Evolutionary conservation across 306 rosid species (phyloP).

Genomic region (Gleditsia sinensis): DNA sequence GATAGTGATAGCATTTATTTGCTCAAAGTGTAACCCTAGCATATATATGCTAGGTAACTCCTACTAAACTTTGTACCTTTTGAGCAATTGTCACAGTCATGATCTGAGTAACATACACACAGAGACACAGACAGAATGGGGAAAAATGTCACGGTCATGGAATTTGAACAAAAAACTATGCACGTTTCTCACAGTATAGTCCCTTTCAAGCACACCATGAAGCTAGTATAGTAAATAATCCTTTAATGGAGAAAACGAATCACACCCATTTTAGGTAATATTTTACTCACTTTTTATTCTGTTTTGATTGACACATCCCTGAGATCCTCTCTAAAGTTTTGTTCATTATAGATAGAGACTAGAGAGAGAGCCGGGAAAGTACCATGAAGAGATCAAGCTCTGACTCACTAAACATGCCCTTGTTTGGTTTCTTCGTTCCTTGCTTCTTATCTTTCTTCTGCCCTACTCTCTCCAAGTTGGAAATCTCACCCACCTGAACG

Average conservation of each 20-base stretch:
- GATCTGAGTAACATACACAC: neutral
- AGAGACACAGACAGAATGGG: conserved; percentile 41
- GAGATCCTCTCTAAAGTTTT: neutral
- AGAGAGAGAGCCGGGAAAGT: conserved; percentile 5
- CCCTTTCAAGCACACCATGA: conserved; percentile 36
- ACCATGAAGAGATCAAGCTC: conserved; percentile 96
- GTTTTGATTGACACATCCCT: conserved; percentile 26
- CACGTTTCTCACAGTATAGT: conserved; percentile 25
- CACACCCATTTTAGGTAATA: conserved; percentile 26
- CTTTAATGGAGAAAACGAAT: conserved; percentile 29
- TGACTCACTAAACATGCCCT: conserved; percentile 47
- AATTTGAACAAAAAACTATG: conserved; percentile 53
- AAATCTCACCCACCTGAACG: conserved; percentile 56
- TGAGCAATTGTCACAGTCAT: conserved; percentile 36
- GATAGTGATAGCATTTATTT: neutral
- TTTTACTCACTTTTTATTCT: conserved; percentile 41
- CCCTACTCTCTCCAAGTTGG: conserved; percentile 44
- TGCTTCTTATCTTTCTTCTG: conserved; percentile 42
- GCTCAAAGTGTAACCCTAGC: too few species aligned
- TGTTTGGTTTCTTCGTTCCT: conserved; percentile 39
- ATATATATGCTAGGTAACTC: neutral
- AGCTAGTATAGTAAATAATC: too few species aligned
- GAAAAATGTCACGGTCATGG: conserved; percentile 36
- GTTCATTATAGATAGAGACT: too few species aligned
- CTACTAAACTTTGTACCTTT: conserved; percentile 4